phyloP scores from a whole-genome alignment of 2,329 filamentous ascomycete genomes.

The Curvularia lunata region DNA sequence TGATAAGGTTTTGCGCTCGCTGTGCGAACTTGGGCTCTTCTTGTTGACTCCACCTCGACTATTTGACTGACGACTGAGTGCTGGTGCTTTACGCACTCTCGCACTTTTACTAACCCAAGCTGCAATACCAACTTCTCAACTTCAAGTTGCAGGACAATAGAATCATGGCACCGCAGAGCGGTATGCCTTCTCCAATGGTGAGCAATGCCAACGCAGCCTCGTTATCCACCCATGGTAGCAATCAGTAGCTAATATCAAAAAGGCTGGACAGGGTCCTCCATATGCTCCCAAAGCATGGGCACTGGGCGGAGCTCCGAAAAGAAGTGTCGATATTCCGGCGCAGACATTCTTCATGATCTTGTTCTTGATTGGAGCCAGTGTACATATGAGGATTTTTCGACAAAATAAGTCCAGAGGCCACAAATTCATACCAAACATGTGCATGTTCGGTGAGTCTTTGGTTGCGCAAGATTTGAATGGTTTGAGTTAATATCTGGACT shows the following conservation, averaged over 20 bases:
- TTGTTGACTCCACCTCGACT: neutral
- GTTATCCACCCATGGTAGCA: neutral
- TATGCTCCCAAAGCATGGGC: constrained; percentile 41
- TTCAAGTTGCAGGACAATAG: neutral
- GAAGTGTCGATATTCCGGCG: constrained; percentile 50
- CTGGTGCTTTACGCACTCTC: neutral
- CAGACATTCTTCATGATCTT: constrained; percentile 51
- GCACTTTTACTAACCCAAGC: neutral
- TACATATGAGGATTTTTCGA: constrained; percentile 53
- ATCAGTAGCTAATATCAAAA: constrained; percentile 12
- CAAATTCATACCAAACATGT: constrained; percentile 51
- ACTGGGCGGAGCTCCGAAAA: constrained; percentile 47
- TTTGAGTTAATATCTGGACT: neutral
- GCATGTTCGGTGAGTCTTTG: constrained; percentile 48
- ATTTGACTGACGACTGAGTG: constrained; percentile 1
- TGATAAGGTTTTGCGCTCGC: constrained; percentile 13
- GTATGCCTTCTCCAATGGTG: constrained; percentile 25
- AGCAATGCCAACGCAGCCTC: neutral
- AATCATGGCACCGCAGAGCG: constrained; percentile 22
- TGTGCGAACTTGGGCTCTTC: constrained; percentile 5
- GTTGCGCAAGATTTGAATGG: neutral
- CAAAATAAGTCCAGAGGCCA: constrained; percentile 48
- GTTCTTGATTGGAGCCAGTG: constrained; percentile 49
- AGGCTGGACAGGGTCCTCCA: constrained; percentile 35
- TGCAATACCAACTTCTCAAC: neutral